Base-by-base conservation (phyloP, 495 filamentous ascomycete species). In the Paragyromitra xinjiangensis region DNA sequence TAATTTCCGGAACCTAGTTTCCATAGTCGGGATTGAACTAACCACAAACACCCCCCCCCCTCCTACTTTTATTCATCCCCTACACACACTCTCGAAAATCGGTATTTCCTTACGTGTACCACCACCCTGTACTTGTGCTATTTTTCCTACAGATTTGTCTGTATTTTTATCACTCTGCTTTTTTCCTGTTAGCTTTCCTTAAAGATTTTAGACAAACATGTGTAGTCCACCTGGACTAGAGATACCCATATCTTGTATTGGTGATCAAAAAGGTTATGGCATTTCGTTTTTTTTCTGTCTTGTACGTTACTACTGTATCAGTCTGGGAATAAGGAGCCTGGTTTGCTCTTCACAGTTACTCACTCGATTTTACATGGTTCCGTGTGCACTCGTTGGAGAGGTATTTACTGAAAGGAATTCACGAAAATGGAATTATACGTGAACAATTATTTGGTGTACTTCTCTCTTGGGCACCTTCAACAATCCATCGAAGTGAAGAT, bases 301-400 rank as follows among this genome's bases (percentile, higher is more conserved):
- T 56, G 53, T 29, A 56, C 53, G 24, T 56, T 56, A 45, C 53
- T 51, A 0, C 24, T 76, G 68, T 76, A 76, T 73, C 48, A 64
- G 22, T 71, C 64, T 71, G 55, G 64, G 39, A 64, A 72, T 61
- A 59, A 34, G 39, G 58, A 71, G 56, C 68, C 45, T 72, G 58
- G 67, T 76, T 50, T 65, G 61, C 48, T 73, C 70, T 65, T 65
- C 61, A 72, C 19, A 73, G 45, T 22, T 24, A 64, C 58, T 65
- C 70, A 73, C 50, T 58, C 61, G 48, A n/a, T 3, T 62, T 53
- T n/a, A 53, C 16, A n/a, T 53, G 6, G 16, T 22, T 53, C 6
- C 9, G 14, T 37, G 12, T 39, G 56, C n/a, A 34, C 29, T 2
- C 4, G 29, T 34, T 34, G 29, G 29, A 3, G 4, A 34, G 29